Percentiles rank a stretch among this genome's conserved stretches.
These are phyloP conservation scores for Oryza rufipogon DNA, from an alignment of 176 grass and related monocot species.

Conservation along the genomic window DNA sequence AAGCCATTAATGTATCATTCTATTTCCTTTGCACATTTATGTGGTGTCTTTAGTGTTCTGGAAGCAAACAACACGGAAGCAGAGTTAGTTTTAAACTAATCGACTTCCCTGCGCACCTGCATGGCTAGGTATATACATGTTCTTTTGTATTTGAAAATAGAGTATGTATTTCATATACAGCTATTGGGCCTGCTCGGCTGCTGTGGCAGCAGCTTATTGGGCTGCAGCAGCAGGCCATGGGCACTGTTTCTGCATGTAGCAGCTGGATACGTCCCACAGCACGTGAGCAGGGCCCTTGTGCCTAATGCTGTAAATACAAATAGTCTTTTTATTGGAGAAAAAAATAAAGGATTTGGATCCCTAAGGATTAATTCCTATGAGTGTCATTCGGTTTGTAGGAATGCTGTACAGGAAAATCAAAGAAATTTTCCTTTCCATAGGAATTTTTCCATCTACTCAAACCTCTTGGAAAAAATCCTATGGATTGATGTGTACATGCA, in stretches of 20 bases:
- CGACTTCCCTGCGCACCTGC: neutral
- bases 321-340: neutral
- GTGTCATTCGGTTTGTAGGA: no score
- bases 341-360: no score
- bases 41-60: neutral
- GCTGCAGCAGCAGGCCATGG: no score
- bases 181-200: neutral
- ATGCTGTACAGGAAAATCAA: no score
- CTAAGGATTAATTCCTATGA: no score
- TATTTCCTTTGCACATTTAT: conserved; percentile 28
- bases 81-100: neutral
- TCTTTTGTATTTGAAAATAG: neutral
- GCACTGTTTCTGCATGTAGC: no score
- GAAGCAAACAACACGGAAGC: neutral
- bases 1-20: neutral
- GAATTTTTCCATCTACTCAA: no score
- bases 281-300: neutral
- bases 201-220: no score
- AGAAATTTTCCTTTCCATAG: no score
- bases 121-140: neutral
- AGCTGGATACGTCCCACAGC: no score
- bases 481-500: no score
- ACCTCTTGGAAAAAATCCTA: no score
- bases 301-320: neutral
- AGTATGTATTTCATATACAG: neutral